A percentile compares a stretch with the other conserved stretches of the same genome.
phyloP scores from a whole-genome alignment of 768 basidiomycete genomes.

The Piloderma croceum region DNA sequence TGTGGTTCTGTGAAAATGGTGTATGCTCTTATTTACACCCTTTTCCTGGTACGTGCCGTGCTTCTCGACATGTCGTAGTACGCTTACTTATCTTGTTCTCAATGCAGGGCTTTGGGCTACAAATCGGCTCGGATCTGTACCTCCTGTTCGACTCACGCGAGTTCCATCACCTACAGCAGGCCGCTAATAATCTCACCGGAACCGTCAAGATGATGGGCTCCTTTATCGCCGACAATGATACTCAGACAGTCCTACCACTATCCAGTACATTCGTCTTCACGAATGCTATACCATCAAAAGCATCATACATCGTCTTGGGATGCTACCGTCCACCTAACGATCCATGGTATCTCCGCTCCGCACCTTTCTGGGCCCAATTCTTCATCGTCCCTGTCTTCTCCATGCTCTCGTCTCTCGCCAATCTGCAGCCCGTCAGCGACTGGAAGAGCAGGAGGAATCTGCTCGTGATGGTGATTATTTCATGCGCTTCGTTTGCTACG shows the following conservation, averaged over 20 bases:
- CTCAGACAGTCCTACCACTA: slow-evolving; percentile 40
- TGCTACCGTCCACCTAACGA: slow-evolving; percentile 64
- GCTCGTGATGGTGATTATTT: slow-evolving; percentile 79
- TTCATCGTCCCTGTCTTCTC: slow-evolving; percentile 75
- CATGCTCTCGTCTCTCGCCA: slow-evolving; percentile 63
- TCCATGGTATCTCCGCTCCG: slow-evolving; percentile 77
- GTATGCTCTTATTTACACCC: slow-evolving; percentile 80
- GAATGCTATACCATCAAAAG: slow-evolving; percentile 40
- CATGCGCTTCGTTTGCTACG: slow-evolving; percentile 70
- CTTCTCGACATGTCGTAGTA: no score
- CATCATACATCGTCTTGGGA: slow-evolving; percentile 49
- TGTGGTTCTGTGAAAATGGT: slow-evolving; percentile 86
- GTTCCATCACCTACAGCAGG: slow-evolving; percentile 45
- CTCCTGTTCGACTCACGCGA: slow-evolving; percentile 60
- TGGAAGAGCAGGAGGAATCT: no score
- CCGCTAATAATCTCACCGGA: slow-evolving; percentile 47
- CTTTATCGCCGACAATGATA: slow-evolving; percentile 55
- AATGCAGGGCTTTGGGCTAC: slow-evolving; percentile 67
- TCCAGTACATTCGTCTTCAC: slow-evolving; percentile 65
- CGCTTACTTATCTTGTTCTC: no score
- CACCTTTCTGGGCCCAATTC: slow-evolving; percentile 74
- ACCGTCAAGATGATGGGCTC: slow-evolving; percentile 55
- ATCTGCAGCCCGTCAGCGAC: slow-evolving; percentile 70
- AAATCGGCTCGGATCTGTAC: slow-evolving; percentile 79
- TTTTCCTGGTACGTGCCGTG: slow-evolving; percentile 55